A percentile compares a stretch with the other conserved stretches of the same genome.
Conservation (phyloP, 2,329 filamentous ascomycete genomes). For the Trichoderma citrinoviride region DNA sequence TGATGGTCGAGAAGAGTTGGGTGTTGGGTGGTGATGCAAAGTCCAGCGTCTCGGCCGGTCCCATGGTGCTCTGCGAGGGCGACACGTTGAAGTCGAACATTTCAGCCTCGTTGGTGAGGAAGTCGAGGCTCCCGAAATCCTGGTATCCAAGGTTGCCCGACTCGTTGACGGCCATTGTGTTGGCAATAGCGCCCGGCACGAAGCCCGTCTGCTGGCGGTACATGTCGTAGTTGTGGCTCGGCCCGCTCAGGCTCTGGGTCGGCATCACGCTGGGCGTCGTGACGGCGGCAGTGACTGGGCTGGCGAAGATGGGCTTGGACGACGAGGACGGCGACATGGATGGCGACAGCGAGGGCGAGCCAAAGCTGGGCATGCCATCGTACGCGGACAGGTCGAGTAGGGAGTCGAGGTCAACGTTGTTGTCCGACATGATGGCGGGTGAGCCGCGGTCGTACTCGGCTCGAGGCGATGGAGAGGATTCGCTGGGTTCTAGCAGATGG, state of each 20-base stretch:
- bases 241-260: constrained; percentile 67
- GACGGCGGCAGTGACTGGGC: constrained; percentile 51
- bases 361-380: constrained; percentile 55
- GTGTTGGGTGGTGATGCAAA: constrained; percentile 48
- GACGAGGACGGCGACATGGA: constrained; percentile 54
- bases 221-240: constrained; percentile 91
- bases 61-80: constrained; percentile 59
- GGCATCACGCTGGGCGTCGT: constrained; percentile 55
- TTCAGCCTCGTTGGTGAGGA: constrained; percentile 57
- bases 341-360: constrained; percentile 61
- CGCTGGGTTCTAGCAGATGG: not conserved
- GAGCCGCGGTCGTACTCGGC: constrained; percentile 1
- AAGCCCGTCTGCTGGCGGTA: constrained; percentile 96
- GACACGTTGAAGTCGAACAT: constrained; percentile 71
- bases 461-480: not conserved
- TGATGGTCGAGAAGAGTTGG: constrained; percentile 62
- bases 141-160: constrained; percentile 54
- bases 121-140: constrained; percentile 49
- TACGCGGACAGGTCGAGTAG: constrained; percentile 62
- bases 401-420: constrained; percentile 54
- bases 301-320: constrained; percentile 54
- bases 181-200: constrained; percentile 77
- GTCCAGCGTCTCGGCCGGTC: constrained; percentile 61
- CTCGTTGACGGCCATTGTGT: constrained; percentile 75
- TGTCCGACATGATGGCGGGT: constrained; percentile 38